A percentile compares a stretch with the other conserved stretches of the same genome.
Evolutionary conservation across 371 early-diverging fungal species (phyloP).

Genomic region (Choanephora cucurbitarum): DNA sequence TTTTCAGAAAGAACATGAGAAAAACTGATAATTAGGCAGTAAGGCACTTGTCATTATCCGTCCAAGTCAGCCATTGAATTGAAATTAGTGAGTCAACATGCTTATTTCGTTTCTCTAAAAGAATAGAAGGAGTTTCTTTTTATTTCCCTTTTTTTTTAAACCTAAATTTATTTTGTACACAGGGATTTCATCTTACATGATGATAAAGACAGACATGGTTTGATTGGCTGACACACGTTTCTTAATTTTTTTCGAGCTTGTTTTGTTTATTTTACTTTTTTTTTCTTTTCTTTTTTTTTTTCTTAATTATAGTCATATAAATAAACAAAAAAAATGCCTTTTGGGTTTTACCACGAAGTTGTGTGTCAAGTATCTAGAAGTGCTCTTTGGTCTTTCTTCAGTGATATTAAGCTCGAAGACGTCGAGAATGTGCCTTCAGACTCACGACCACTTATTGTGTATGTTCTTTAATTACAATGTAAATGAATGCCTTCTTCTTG

Average conservation of each 20-base stretch:
- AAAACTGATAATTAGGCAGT: no score
- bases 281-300: slow-evolving; percentile 2
- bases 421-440: slow-evolving; percentile 39
- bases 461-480: slow-evolving; percentile 2
- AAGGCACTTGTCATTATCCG: no score
- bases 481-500: background rate
- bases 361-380: slow-evolving; percentile 43
- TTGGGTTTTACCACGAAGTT: slow-evolving; percentile 49
- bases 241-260: background rate
- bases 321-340: slow-evolving; percentile 35
- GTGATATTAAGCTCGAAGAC: slow-evolving; percentile 42
- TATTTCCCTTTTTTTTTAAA: no score
- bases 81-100: no score
- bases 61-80: no score
- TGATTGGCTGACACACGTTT: background rate
- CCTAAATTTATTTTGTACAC: no score
- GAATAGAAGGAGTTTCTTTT: no score
- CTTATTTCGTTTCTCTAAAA: no score
- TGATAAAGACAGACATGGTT: no score
- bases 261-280: background rate
- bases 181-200: no score
- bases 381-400: slow-evolving; percentile 53
- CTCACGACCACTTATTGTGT: slow-evolving; percentile 45
- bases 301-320: background rate
- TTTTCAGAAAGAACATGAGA: no score